Base-by-base conservation (phyloP, 2,329 filamentous ascomycete genomes). In the Xylariomycetidae sp. region DNA sequence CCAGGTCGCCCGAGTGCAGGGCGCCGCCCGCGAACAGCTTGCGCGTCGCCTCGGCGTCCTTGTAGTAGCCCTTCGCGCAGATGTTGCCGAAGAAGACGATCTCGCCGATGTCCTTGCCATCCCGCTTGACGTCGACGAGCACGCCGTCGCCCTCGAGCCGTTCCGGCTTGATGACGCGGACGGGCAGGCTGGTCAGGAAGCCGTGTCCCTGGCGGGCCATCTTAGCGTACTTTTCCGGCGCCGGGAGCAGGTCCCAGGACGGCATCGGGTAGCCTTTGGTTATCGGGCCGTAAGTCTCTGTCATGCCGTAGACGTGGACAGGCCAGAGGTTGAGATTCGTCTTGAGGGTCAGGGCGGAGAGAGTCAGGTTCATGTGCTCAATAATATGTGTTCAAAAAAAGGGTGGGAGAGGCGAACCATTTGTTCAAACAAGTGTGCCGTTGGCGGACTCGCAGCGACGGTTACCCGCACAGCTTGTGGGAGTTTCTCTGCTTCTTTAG, bases 171-270 rank as follows among this genome's bases (percentile, higher is more conserved):
- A 97, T 80, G 16, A 61, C 77, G 17, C 90, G 80, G 14, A 79
- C 80, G 0, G 88, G 85, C 31, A 94, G 68, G 46, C 81, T 87
- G 14, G 85, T 88, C 30, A 97, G 67, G 60, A 92, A 94, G 1
- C 88, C 90, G 58, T 96, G 88, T 1, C 90, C 92, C 62, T 98
- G 92, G 4, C 90, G 75, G 5, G 92, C 90, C 90, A 97, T 96
- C 50, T 78, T 82, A 43, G 77, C 76, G 53, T 89, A 98, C 58
- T 85, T 88, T 41, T 96, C 86, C 17, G 84, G 78, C 4, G 66
- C 45, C 0, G 85, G 75, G 1, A 96, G 67, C 0, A 59, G 53
- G n/a, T 92, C 80, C 92, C 92, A 98, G 18, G 75, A 70, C 0
- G 88, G 87, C 63, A 97, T 74, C 36, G 83, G 71, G 52, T 98